Evolutionary conservation across 2,329 filamentous ascomycete species (phyloP).

Genomic region (Colletotrichum salicis): DNA sequence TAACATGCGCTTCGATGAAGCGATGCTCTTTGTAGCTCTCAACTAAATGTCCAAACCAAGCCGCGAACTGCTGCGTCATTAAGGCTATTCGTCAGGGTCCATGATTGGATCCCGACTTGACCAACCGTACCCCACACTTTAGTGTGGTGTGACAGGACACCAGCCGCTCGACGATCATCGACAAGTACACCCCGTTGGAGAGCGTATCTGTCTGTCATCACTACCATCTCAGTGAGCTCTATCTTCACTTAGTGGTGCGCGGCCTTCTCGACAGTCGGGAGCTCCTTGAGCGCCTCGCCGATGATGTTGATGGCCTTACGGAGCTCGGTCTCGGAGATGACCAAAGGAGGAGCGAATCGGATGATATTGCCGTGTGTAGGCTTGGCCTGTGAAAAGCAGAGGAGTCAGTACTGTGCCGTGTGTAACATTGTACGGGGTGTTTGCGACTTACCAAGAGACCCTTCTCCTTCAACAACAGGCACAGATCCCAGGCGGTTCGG

Average conservation of each 20-base stretch:
- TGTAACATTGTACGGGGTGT: background rate
- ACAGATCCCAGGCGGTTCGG: constrained; percentile 94
- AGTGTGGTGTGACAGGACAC: constrained; percentile 14
- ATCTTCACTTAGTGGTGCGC: constrained; percentile 47
- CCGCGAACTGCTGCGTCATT: background rate
- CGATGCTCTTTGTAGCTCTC: constrained; percentile 10
- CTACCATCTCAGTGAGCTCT: background rate
- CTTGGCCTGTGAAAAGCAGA: constrained; percentile 76
- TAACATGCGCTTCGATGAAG: background rate
- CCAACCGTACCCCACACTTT: background rate
- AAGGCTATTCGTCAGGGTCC: background rate
- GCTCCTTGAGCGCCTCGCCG: constrained; percentile 80
- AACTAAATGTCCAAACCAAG: constrained; percentile 2
- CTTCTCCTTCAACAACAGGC: constrained; percentile 94
- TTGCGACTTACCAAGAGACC: constrained; percentile 80
- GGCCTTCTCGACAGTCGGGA: constrained; percentile 68
- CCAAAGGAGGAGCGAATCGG: constrained; percentile 92
- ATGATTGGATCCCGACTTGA: constrained; percentile 3
- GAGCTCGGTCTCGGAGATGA: constrained; percentile 91
- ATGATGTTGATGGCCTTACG: constrained; percentile 82
- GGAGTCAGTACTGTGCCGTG: constrained; percentile 31
- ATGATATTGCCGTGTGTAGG: constrained; percentile 99
- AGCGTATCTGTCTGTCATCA: background rate
- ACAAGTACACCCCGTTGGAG: background rate
- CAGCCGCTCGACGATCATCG: constrained; percentile 5